Conservation (phyloP, 2,329 filamentous ascomycete genomes). For the Cercospora citrullina region DNA sequence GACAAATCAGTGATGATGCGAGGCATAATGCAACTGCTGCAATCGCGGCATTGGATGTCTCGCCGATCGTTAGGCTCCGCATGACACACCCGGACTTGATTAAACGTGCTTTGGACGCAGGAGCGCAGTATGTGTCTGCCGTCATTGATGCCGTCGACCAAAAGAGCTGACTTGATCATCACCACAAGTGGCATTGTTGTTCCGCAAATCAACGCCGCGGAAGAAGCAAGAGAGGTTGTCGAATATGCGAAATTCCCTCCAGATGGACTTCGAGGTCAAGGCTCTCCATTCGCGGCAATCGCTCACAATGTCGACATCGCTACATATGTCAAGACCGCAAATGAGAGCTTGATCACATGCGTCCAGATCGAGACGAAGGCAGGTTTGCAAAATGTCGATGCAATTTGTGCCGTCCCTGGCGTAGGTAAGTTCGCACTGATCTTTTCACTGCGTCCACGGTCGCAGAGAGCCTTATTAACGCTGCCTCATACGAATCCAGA, state of each 20-base stretch:
- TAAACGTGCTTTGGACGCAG: slow-evolving; percentile 58
- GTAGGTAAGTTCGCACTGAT: slow-evolving; percentile 41
- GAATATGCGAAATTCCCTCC: slow-evolving; percentile 57
- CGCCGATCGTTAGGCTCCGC: slow-evolving; percentile 50
- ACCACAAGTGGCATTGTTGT: slow-evolving; percentile 45
- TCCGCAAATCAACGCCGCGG: slow-evolving; percentile 45
- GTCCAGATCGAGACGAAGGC: slow-evolving; percentile 48
- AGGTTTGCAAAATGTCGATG: slow-evolving; percentile 44
- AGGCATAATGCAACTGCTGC: slow-evolving; percentile 57
- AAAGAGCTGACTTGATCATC: neutral
- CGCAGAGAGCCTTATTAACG: neutral
- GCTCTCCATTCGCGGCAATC: slow-evolving; percentile 57
- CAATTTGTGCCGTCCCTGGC: slow-evolving; percentile 53
- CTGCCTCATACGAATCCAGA: slow-evolving; percentile 1
- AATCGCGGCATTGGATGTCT: slow-evolving; percentile 44
- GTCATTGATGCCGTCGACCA: neutral
- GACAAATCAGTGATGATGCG: slow-evolving; percentile 54
- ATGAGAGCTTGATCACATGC: slow-evolving; percentile 53
- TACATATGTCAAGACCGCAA: slow-evolving; percentile 55
- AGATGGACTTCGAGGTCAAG: slow-evolving; percentile 53
- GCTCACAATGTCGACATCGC: slow-evolving; percentile 52
- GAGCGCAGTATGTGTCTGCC: slow-evolving; percentile 46
- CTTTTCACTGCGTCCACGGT: neutral
- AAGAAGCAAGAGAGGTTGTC: slow-evolving; percentile 48
- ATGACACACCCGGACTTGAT: slow-evolving; percentile 59